Evolutionary conservation across 371 early-diverging fungal genomes (phyloP).

Genomic region (Rhizopus delemar): DNA sequence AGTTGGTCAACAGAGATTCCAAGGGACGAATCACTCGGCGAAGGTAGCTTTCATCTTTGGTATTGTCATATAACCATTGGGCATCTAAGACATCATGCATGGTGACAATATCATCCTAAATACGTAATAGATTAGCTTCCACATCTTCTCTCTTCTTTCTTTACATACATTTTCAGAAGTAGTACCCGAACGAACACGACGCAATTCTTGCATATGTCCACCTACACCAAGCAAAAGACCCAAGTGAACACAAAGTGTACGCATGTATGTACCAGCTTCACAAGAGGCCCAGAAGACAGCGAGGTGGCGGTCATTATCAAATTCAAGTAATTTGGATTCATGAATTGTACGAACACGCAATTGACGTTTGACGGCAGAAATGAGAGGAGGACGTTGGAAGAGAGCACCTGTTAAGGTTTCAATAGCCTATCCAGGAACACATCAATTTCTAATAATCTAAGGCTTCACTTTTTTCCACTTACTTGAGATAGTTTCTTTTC

Average conservation of each 20-base stretch:
- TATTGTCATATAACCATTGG: constrained; percentile 96
- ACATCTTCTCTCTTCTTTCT: too few species aligned
- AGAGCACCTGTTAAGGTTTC: constrained; percentile 97
- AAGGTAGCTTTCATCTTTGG: constrained; percentile 87
- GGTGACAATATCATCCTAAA: constrained; percentile 91
- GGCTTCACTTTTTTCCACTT: not conserved
- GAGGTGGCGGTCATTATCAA: constrained; percentile 93
- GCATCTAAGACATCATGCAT: constrained; percentile 99
- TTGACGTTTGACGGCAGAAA: constrained; percentile 99
- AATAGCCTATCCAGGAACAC: constrained; percentile 59
- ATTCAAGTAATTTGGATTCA: constrained; percentile 95
- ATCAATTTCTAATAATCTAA: not conserved
- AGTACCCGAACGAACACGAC: constrained; percentile 97
- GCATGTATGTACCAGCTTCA: constrained; percentile 99
- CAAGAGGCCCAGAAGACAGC: constrained; percentile 98
- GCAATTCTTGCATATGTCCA: constrained; percentile 99
- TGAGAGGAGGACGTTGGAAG: constrained; percentile 99
- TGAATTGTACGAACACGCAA: constrained; percentile 99
- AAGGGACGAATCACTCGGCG: constrained; percentile 97
- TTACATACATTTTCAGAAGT: constrained; percentile 77
- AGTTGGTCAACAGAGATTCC: constrained; percentile 92
- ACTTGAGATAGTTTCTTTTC: constrained; percentile 85
- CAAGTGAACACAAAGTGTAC: constrained; percentile 99
- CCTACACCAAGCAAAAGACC: constrained; percentile 96
- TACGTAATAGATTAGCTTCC: too few species aligned